Percentiles rank a stretch among this genome's conserved stretches.
These are phyloP conservation scores for Tricholoma hemisulphureum DNA, from an alignment of 768 basidiomycete species.

Conservation along the genomic window DNA sequence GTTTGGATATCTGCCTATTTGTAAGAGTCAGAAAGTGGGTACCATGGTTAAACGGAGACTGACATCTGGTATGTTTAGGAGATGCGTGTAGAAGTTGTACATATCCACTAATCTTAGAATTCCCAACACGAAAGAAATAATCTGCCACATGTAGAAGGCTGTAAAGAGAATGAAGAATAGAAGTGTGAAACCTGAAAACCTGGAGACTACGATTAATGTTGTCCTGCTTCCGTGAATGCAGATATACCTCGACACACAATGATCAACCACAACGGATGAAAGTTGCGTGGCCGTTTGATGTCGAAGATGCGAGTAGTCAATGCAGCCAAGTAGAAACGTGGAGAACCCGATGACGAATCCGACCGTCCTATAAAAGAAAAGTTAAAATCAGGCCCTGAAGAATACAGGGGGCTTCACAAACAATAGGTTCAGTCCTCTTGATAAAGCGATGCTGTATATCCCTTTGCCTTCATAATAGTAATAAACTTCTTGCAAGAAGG, in stretches of 20 bases:
- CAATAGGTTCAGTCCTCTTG: constrained; percentile 92
- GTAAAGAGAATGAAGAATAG: constrained; percentile 83
- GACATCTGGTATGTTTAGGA: constrained; percentile 94
- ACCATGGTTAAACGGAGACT: constrained; percentile 14
- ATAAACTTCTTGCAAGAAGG: constrained; percentile 93
- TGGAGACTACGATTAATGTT: constrained; percentile 26
- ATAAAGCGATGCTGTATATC: constrained; percentile 90
- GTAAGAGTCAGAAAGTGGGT: constrained; percentile 2
- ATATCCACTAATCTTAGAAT: constrained; percentile 84
- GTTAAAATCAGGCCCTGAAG: constrained; percentile 14
- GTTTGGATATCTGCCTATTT: constrained; percentile 92
- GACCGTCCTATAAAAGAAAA: constrained; percentile 65
- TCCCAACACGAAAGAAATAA: constrained; percentile 73
- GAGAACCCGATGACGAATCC: constrained; percentile 99
- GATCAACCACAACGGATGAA: constrained; percentile 77
- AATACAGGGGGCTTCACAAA: constrained; percentile 43
- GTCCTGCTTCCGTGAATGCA: neutral
- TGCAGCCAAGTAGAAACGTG: constrained; percentile 91
- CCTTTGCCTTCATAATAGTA: constrained; percentile 96
- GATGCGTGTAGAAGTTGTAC: constrained; percentile 93
- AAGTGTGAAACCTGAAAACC: constrained; percentile 81
- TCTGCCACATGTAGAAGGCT: constrained; percentile 88
- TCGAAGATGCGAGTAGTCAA: constrained; percentile 84
- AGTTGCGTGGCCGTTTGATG: constrained; percentile 66
- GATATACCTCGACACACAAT: constrained; percentile 80